A percentile compares a stretch with the other conserved stretches of the same genome.
Conservation (phyloP, 2,329 filamentous ascomycete genomes). For the Ascochyta rabiei region DNA sequence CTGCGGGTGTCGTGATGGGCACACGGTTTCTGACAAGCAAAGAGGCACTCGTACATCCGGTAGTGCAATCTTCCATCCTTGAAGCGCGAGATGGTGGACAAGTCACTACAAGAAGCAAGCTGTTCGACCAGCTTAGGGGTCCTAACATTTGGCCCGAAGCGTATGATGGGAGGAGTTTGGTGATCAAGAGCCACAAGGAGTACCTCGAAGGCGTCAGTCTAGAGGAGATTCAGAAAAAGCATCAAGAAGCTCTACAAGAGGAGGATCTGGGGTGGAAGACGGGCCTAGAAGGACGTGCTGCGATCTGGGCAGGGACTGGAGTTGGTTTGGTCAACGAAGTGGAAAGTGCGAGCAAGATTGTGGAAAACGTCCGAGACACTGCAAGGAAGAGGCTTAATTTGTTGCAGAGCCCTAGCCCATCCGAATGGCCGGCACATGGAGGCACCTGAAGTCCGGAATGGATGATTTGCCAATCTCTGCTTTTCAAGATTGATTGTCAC, state of each 20-base stretch:
- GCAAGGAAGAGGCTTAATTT: no score
- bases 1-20: constrained; percentile 64
- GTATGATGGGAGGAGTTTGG: constrained; percentile 64
- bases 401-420: no score
- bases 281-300: constrained; percentile 59
- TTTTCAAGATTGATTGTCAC: no score
- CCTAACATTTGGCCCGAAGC: constrained; percentile 63
- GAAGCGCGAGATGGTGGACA: constrained; percentile 57
- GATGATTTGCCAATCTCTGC: no score
- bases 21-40: constrained; percentile 66
- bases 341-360: constrained; percentile 47
- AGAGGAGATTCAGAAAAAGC: constrained; percentile 51
- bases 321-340: constrained; percentile 63
- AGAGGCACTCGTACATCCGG: constrained; percentile 54
- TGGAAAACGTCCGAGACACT: no score
- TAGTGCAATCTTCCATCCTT: constrained; percentile 55
- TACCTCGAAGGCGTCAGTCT: constrained; percentile 46
- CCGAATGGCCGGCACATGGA: no score
- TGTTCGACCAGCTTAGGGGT: constrained; percentile 62
- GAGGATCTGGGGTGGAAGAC: constrained; percentile 60
- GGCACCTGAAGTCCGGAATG: no score
- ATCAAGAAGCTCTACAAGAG: constrained; percentile 55
- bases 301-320: constrained; percentile 64
- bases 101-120: constrained; percentile 55
- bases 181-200: constrained; percentile 59